Evolutionary conservation across 2,329 filamentous ascomycete species (phyloP).

Genomic region (Penicillium psychrosexuale): DNA sequence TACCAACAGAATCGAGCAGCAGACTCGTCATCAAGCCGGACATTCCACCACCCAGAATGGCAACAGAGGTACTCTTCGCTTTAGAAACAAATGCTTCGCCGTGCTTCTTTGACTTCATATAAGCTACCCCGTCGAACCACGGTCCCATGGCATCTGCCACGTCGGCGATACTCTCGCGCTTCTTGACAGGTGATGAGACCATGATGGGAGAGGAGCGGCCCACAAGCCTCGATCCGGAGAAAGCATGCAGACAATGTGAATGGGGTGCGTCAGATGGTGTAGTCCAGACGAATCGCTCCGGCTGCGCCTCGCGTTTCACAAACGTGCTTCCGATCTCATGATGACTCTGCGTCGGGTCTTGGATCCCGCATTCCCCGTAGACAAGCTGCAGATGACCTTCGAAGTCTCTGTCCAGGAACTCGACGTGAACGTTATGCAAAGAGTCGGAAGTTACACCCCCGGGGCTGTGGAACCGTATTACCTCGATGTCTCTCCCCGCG

Average conservation of each 20-base stretch:
- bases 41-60: slow-evolving; percentile 42
- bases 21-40: slow-evolving; percentile 39
- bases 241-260: slow-evolving; percentile 36
- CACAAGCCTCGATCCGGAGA: slow-evolving; percentile 23
- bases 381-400: slow-evolving; percentile 46
- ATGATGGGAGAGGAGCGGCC: slow-evolving; percentile 25
- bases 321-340: slow-evolving; percentile 45
- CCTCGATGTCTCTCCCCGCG: slow-evolving; percentile 4
- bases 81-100: slow-evolving; percentile 25
- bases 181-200: slow-evolving; percentile 14
- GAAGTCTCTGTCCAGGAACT: slow-evolving; percentile 39
- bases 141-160: slow-evolving; percentile 38
- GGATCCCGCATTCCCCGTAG: slow-evolving; percentile 47
- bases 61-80: slow-evolving; percentile 32
- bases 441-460: slow-evolving; percentile 38
- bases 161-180: slow-evolving; percentile 30
- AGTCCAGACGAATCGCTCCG: slow-evolving; percentile 46
- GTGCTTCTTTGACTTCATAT: slow-evolving; percentile 33
- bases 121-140: slow-evolving; percentile 43
- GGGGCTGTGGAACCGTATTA: slow-evolving; percentile 31
- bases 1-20: slow-evolving; percentile 45
- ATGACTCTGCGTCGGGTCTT: slow-evolving; percentile 36
- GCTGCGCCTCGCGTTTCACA: slow-evolving; percentile 37
- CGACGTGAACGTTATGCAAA: slow-evolving; percentile 51
- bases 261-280: slow-evolving; percentile 31